Evolutionary conservation across 2,329 filamentous ascomycete genomes (phyloP).

Genomic region (Botrytis squamosa): DNA sequence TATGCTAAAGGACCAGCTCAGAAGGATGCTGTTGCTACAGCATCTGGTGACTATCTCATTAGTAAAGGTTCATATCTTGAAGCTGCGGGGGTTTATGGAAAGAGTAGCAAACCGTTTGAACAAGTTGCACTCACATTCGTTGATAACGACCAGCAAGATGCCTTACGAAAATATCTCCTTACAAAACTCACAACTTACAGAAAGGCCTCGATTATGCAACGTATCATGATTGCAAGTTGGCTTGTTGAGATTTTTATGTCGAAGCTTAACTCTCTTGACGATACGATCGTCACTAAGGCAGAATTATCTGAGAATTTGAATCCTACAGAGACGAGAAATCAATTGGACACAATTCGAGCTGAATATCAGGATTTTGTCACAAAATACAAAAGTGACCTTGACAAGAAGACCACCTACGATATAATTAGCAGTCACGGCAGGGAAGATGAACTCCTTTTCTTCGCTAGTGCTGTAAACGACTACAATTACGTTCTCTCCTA

Average conservation of each 20-base stretch:
- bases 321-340: conserved; percentile 67
- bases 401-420: conserved; percentile 90
- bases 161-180: conserved; percentile 82
- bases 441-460: conserved; percentile 89
- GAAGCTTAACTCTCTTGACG: conserved; percentile 90
- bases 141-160: conserved; percentile 85
- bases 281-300: conserved; percentile 86
- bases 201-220: conserved; percentile 84
- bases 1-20: conserved; percentile 79
- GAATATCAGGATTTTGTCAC: conserved; percentile 88
- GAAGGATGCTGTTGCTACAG: conserved; percentile 86
- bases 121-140: conserved; percentile 91
- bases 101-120: conserved; percentile 95
- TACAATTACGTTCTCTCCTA: conserved; percentile 94
- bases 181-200: conserved; percentile 81
- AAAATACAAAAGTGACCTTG: conserved; percentile 82
- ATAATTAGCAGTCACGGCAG: conserved; percentile 93
- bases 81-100: conserved; percentile 86
- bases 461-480: conserved; percentile 84
- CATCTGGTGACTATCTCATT: conserved; percentile 85
- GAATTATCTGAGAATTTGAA: conserved; percentile 73
- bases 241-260: conserved; percentile 96
- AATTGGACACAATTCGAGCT: conserved; percentile 66
- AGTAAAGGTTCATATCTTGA: conserved; percentile 79
- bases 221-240: conserved; percentile 94